Base-by-base conservation (phyloP, 768 basidiomycete genomes). In the Podaxis sp. region DNA sequence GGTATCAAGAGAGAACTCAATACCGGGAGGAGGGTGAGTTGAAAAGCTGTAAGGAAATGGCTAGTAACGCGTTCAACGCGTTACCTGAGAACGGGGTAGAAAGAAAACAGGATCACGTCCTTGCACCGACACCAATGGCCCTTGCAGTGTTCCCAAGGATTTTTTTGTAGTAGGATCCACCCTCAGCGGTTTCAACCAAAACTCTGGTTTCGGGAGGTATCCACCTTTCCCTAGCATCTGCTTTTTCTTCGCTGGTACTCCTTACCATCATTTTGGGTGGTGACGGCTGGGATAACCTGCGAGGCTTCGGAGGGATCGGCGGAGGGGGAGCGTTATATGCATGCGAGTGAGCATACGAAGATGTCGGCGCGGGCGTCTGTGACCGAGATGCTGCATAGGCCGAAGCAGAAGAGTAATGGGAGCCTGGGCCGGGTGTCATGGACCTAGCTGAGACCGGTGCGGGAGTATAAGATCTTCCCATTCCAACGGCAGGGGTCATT, bases 201-300 rank as follows among this genome's bases (percentile, higher is more conserved):
- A 58, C 63, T 13, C 61, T 56, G 0, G 28, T 63, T 24, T 74
- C 71, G 44, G 72, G 68, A 33, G 88, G 88, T 51, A 89, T 76
- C 88, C 88, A 89, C 64, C 86, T 82, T 70, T 88, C 82, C 63
- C 83, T 86, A 49, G 86, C 72, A 55, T 80, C 76, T 17, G 76
- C 83, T 71, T 87, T 88, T 76, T 88, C 87, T 69, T 90, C 88
- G 59, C 86, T 87, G 64, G 84, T 79, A 38, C 86, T 84, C 58
- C 87, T 83, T 55, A 68, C 68, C 73, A 88, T 71, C 74, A 87
- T 82, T 79, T 84, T 86, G 52, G 82, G 80, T 57, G 86, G 83
- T 26, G 84, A 82, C 15, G 83, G 76, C 44, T 77, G 75, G 22
- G 85, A 83, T 69, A 84, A 76, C 63, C 78, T 74, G 52, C 86